Percentiles rank a stretch among this genome's conserved stretches.
Conservation (phyloP, 2,329 filamentous ascomycete genomes). For the Hypocrella siamensis region DNA sequence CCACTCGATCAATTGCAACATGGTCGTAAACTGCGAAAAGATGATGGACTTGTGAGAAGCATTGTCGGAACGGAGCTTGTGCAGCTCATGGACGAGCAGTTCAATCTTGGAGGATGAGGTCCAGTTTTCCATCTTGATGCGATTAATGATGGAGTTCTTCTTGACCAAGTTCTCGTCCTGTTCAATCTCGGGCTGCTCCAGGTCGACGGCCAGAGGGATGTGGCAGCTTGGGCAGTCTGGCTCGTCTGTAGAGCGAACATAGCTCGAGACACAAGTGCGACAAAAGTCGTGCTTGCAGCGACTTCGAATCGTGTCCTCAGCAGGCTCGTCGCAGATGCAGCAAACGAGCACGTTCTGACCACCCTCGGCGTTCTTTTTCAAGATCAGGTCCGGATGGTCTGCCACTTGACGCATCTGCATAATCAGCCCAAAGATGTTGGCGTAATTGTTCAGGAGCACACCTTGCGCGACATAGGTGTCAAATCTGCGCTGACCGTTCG, state of each 20-base stretch:
- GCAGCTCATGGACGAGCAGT: conserved; percentile 84
- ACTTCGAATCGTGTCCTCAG: conserved; percentile 86
- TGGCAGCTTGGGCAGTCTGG: conserved; percentile 84
- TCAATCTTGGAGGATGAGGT: conserved; percentile 97
- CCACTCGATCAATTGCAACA: conserved; percentile 96
- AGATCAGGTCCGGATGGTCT: conserved; percentile 84
- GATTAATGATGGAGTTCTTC: conserved; percentile 95
- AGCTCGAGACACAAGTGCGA: conserved; percentile 23
- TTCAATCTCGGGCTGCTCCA: conserved; percentile 83
- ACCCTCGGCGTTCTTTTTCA: conserved; percentile 74
- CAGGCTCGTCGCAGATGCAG: conserved; percentile 89
- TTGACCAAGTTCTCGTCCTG: conserved; percentile 77
- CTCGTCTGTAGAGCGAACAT: conserved; percentile 62
- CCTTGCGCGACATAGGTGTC: conserved; percentile 91
- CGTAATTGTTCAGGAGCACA: conserved; percentile 92
- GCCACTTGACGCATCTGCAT: conserved; percentile 99
- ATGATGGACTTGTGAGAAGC: conserved; percentile 93
- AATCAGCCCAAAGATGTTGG: conserved; percentile 96
- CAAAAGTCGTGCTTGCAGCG: conserved; percentile 71
- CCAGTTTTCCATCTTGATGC: conserved; percentile 98
- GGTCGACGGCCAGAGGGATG: conserved; percentile 75
- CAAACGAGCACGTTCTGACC: conserved; percentile 86
- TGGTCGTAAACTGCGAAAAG: conserved; percentile 93
- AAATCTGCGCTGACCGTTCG: conserved; percentile 72
- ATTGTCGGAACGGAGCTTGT: conserved; percentile 81